Evolutionary conservation across 768 basidiomycete genomes (phyloP).

Genomic region (Naganishia kalamii): DNA sequence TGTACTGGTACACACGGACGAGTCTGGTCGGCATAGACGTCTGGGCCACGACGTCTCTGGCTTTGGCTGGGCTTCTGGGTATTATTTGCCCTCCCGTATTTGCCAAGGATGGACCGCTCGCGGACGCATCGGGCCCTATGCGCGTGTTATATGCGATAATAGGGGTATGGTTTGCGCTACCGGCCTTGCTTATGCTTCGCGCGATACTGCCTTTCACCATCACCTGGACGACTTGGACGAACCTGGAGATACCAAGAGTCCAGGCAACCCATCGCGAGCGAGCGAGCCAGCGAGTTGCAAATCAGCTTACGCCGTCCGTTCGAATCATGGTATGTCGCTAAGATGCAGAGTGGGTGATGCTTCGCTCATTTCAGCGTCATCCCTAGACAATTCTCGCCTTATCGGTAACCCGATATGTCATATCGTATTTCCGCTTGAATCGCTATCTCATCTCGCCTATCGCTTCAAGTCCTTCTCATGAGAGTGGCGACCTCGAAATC

Average conservation of each 20-base stretch:
- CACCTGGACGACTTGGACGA: background rate
- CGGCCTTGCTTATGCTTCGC: background rate
- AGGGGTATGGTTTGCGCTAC: background rate
- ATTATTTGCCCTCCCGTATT: background rate
- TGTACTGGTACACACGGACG: constrained; percentile 7
- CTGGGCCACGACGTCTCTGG: background rate
- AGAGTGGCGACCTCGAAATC: background rate
- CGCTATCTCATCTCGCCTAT: background rate
- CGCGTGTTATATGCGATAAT: background rate
- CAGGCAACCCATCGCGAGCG: background rate
- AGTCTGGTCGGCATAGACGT: background rate
- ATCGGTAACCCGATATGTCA: background rate
- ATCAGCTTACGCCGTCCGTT: background rate
- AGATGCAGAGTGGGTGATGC: background rate
- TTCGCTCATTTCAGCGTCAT: too few species aligned
- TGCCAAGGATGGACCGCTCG: background rate
- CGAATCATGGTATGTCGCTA: background rate
- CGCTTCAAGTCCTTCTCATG: background rate
- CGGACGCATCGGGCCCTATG: background rate
- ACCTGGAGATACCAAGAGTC: background rate
- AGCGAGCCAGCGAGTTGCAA: background rate
- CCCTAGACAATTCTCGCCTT: background rate
- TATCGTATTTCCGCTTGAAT: constrained; percentile 1
- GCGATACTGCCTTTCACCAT: background rate
- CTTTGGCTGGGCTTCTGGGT: background rate